Conservation (phyloP, 23 red algal species). For the Agarophyton chilense region DNA sequence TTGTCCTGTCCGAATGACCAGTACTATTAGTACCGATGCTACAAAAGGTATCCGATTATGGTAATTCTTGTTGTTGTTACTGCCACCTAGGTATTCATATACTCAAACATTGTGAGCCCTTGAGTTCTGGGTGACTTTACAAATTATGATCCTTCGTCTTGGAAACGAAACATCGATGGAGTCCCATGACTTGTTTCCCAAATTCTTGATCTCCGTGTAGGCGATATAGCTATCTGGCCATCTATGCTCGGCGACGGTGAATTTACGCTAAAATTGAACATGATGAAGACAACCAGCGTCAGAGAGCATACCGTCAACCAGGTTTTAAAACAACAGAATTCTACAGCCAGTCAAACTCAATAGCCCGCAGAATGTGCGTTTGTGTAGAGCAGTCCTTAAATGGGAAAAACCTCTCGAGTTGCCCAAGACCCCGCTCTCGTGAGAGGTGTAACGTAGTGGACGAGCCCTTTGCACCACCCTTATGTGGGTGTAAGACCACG, state of each 20-base stretch:
- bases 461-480: no score
- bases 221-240: neutral
- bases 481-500: no score
- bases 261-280: neutral
- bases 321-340: neutral
- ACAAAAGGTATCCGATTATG: no score
- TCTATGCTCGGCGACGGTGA: conserved; percentile 8
- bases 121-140: conserved; percentile 28
- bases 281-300: conserved; percentile 15
- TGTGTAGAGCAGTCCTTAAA: no score
- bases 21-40: no score
- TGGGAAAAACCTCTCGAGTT: no score
- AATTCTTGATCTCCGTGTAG: neutral
- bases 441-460: no score
- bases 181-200: neutral
- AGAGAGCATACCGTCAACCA: neutral
- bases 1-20: no score
- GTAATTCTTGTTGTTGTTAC: no score
- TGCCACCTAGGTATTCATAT: neutral
- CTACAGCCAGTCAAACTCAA: neutral
- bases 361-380: neutral
- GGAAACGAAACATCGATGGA: conserved; percentile 14
- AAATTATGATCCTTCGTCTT: neutral
- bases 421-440: no score
- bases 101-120: conserved; percentile 3